A percentile compares a stretch with the other conserved stretches of the same genome.
Conservation (phyloP, 2,329 filamentous ascomycete species). For the Chaetomium olivaceum region DNA sequence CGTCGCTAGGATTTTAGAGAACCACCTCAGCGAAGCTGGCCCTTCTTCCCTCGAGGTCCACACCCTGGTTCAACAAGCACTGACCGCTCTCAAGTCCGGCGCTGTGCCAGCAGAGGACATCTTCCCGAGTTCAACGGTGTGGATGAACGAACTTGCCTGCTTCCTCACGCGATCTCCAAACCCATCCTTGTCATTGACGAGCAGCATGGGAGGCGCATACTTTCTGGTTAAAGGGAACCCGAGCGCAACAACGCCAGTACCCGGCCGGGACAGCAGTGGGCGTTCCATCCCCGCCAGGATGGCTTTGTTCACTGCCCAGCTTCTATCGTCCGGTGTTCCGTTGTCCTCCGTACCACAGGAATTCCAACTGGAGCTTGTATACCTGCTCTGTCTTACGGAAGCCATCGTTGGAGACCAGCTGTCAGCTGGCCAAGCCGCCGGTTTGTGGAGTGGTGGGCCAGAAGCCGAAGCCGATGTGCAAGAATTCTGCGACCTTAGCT, state of each 20-base stretch:
- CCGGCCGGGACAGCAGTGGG: constrained; percentile 64
- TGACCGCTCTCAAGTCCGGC: constrained; percentile 42
- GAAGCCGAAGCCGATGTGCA: constrained; percentile 45
- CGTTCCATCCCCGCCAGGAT: constrained; percentile 74
- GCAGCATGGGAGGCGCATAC: constrained; percentile 67
- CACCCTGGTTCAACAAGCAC: constrained; percentile 54
- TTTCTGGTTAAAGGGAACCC: constrained; percentile 55
- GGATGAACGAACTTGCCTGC: constrained; percentile 62
- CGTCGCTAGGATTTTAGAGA: constrained; percentile 54
- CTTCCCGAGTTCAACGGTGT: constrained; percentile 64
- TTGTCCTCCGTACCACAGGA: constrained; percentile 43
- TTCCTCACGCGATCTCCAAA: constrained; percentile 57
- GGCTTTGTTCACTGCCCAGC: constrained; percentile 65
- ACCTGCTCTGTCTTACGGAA: constrained; percentile 52
- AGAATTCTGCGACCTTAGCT: constrained; percentile 46
- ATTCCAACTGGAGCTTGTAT: constrained; percentile 52
- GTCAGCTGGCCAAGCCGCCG: constrained; percentile 45
- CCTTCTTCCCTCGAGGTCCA: constrained; percentile 55
- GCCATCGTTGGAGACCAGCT: constrained; percentile 58
- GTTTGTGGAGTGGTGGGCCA: constrained; percentile 48
- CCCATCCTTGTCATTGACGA: constrained; percentile 71
- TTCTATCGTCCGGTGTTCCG: constrained; percentile 51
- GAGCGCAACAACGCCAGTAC: constrained; percentile 23
- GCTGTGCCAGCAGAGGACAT: constrained; percentile 47
- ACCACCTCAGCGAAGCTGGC: constrained; percentile 54